Evolutionary conservation across 2,329 filamentous ascomycete genomes (phyloP), one percentile per base, ranked within the genome.

Genomic region (Colletotrichum sublineola): DNA sequence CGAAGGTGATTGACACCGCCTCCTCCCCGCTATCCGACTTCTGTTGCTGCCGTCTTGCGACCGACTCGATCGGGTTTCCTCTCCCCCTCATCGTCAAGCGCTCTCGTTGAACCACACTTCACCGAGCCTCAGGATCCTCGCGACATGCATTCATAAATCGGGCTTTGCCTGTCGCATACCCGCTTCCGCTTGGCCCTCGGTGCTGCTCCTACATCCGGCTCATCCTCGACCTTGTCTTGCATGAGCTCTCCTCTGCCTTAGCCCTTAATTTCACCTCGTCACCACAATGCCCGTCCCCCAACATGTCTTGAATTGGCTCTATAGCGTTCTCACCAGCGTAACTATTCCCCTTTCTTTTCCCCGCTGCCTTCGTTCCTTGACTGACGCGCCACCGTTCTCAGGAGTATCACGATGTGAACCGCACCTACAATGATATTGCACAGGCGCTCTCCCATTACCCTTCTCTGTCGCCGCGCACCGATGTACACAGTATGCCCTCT

Each of bases 391-490:
- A 61, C 42, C 31, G 40, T 57, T 57, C 67, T 33, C 81, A 98
- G 94, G 94, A 97, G 88, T 98, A 99, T 81, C 91, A 91, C 81
- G 94, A 98, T 84, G 92, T 97, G 71, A 97, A 96, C 80, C 92
- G 95, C 74, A 94, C 95, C 66, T 98, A 98, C 84, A 93, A 93
- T 80, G 95, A 98, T 83, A 92, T 97, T 77, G 95, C 94, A 74
- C 92, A 94, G 79, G 90, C 92, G 38, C 90, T 99, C 65, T 89
- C 93, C 42, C 89, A 93, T 76, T 94, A 95, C 79, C 90, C 94
- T 9, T 93, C 94, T 2, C 87, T 99, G 31, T 89, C 92, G 11
- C 94, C 95, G 36, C 90, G 94, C 77, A 99, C 96, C 73, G 95
- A 98, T 81, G 95, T 98, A 63, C 97, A 98, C 83, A 98, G 95